Evolutionary conservation across 441 rosid species (phyloP).

Genomic region (Erysimum cheiri): DNA sequence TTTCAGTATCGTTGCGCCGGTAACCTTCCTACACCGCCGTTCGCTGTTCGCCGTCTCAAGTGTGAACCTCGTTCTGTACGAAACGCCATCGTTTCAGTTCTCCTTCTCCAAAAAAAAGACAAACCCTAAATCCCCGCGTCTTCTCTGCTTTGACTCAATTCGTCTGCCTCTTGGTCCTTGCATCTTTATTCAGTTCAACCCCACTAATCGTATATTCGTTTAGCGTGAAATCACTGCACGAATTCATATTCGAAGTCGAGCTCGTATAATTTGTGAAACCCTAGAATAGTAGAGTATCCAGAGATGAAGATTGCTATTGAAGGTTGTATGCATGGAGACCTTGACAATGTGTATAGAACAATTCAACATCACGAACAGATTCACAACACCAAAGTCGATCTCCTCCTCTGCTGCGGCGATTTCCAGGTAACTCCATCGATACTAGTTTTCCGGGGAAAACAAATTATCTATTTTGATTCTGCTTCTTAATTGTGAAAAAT

Average conservation of each 20-base stretch:
- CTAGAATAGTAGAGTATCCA: not conserved
- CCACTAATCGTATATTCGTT: not conserved
- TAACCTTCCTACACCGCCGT: slow-evolving; percentile 6
- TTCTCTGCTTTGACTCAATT: not conserved
- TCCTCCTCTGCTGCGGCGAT: slow-evolving; percentile 94
- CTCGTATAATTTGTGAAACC: not conserved
- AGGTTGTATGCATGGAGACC: slow-evolving; percentile 98
- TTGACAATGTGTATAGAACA: slow-evolving; percentile 77
- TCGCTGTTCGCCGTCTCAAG: not conserved
- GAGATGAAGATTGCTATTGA: slow-evolving; percentile 88
- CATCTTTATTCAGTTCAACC: not conserved
- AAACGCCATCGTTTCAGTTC: too few relatives aligned
- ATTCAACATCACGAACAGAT: slow-evolving; percentile 58
- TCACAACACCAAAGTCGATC: slow-evolving; percentile 76
- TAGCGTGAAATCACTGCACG: not conserved
- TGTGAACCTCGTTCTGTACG: too few relatives aligned
- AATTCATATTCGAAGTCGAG: not conserved
- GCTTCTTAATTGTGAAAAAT: slow-evolving; percentile 4
- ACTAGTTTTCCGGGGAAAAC: not conserved
- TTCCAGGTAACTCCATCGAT: slow-evolving; percentile 59
- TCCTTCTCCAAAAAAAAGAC: not conserved
- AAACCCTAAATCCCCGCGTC: slow-evolving; percentile 14
- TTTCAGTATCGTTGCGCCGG: not conserved
- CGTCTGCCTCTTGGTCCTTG: not conserved
- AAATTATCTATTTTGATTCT: not conserved